A percentile compares a stretch with the other conserved stretches of the same genome.
phyloP scores from a whole-genome alignment of 768 basidiomycete species.

The Kwoniella mangroviensis region DNA sequence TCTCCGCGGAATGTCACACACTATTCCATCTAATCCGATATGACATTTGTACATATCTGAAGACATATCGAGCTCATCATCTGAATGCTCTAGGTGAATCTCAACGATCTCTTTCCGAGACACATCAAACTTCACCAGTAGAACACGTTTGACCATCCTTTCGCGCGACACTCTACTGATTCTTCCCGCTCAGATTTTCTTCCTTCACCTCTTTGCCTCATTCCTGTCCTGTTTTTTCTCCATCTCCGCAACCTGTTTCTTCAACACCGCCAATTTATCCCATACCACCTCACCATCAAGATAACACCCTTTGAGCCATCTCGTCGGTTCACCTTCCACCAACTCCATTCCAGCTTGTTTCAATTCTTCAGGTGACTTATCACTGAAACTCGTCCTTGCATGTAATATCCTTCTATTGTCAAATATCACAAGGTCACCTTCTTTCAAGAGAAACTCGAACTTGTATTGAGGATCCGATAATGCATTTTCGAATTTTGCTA shows the following conservation, averaged over 20 bases:
- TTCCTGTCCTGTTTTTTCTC: neutral
- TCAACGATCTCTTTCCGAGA: too few species aligned
- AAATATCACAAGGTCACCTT: slow-evolving; percentile 87
- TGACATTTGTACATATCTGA: neutral
- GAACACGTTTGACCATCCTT: too few species aligned
- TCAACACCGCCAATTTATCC: slow-evolving; percentile 53
- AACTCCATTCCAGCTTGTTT: slow-evolving; percentile 50
- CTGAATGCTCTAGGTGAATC: neutral
- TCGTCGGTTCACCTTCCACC: slow-evolving; percentile 60
- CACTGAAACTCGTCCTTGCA: slow-evolving; percentile 77
- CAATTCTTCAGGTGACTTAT: slow-evolving; percentile 51
- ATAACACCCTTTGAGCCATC: slow-evolving; percentile 86
- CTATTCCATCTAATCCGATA: neutral
- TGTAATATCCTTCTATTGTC: slow-evolving; percentile 91
- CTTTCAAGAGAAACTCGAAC: slow-evolving; percentile 70
- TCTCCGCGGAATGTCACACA: neutral
- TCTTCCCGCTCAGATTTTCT: neutral
- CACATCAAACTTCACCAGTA: too few species aligned
- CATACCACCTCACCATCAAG: slow-evolving; percentile 66
- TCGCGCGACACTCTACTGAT: neutral
- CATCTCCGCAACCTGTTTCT: slow-evolving; percentile 7
- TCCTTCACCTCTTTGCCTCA: neutral
- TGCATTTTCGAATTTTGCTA: slow-evolving; percentile 67
- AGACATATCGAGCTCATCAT: neutral
- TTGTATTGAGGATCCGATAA: slow-evolving; percentile 64